These are phyloP conservation scores for Cylindrodendrum hubeiense DNA, from an alignment of 2,329 filamentous ascomycete genomes.

Conservation along the genomic window DNA sequence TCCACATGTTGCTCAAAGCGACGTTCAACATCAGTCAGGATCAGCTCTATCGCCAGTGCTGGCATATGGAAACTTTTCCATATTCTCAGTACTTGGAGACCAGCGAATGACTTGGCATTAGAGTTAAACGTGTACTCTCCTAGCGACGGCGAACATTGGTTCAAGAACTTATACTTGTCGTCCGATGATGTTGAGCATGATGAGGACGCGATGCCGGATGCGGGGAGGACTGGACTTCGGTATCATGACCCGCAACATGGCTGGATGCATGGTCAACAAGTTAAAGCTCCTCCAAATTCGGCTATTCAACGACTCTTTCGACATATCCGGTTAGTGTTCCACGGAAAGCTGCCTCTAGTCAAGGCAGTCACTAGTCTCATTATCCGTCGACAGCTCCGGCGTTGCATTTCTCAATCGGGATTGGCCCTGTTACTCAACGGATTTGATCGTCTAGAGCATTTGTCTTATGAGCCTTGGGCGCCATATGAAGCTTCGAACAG, in stretches of 20 bases:
- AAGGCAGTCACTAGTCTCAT: conserved; percentile 46
- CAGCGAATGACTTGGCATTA: conserved; percentile 42
- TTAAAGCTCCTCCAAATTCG: conserved; percentile 35
- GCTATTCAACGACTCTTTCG: conserved; percentile 45
- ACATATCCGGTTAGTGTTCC: conserved; percentile 14
- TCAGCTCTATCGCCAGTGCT: conserved; percentile 30
- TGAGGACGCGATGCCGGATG: background rate
- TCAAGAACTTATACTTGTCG: conserved; percentile 44
- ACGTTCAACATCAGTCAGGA: background rate
- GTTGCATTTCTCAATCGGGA: conserved; percentile 32
- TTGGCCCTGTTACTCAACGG: conserved; percentile 37
- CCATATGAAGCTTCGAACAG: conserved; percentile 28
- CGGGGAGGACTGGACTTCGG: background rate
- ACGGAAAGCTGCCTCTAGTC: conserved; percentile 35
- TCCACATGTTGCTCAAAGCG: conserved; percentile 32
- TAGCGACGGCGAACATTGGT: conserved; percentile 51
- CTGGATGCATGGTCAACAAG: conserved; percentile 45
- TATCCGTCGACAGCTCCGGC: conserved; percentile 50
- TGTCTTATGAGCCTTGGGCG: conserved; percentile 51
- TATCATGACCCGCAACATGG: conserved; percentile 47
- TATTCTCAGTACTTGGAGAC: conserved; percentile 47
- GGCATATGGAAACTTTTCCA: conserved; percentile 46
- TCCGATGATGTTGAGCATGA: conserved; percentile 37
- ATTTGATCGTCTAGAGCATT: conserved; percentile 44
- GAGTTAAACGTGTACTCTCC: conserved; percentile 51